Percentiles rank a stretch among this genome's conserved stretches.
phyloP scores from a whole-genome alignment of 2,329 filamentous ascomycete species.

The Cercospora zeae-maydis region DNA sequence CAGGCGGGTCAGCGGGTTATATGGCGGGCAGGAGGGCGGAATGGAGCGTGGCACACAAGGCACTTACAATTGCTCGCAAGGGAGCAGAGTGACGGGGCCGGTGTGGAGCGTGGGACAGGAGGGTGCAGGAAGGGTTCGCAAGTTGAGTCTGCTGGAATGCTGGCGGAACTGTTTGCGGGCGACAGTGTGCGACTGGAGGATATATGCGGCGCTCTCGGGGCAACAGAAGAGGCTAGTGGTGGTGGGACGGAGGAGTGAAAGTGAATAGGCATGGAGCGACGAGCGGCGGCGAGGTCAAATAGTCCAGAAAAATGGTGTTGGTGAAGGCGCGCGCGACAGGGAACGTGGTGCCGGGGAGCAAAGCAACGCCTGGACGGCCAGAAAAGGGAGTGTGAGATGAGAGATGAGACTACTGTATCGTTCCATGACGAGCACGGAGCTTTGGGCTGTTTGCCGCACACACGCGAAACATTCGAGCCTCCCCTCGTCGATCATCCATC shows the following conservation, averaged over 20 bases:
- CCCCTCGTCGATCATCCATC: background rate
- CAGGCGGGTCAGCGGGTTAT: conserved; percentile 15
- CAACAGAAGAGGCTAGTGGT: background rate
- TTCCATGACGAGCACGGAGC: too few relatives aligned
- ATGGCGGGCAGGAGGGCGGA: conserved; percentile 6
- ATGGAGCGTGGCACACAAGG: conserved; percentile 4
- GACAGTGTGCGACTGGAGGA: background rate
- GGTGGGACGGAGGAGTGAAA: background rate
- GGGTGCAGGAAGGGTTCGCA: conserved; percentile 11
- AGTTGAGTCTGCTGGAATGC: conserved; percentile 23
- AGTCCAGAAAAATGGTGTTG: too few relatives aligned
- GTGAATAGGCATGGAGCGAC: background rate
- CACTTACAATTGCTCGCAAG: background rate
- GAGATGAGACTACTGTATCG: background rate
- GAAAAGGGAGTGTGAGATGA: conserved; percentile 9
- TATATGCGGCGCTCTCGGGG: background rate
- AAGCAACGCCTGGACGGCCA: background rate
- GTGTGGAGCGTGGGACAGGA: conserved; percentile 9
- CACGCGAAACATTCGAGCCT: background rate
- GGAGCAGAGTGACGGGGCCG: background rate
- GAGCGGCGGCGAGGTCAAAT: conserved; percentile 1
- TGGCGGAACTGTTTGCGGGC: conserved; percentile 20
- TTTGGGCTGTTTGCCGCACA: too few relatives aligned
- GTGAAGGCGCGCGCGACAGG: background rate
- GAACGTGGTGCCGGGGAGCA: conserved; percentile 5